Evolutionary conservation across 176 grass and related monocot species (phyloP), one percentile per base, ranked within the genome.

Genomic region (Pontederia paniculata): DNA sequence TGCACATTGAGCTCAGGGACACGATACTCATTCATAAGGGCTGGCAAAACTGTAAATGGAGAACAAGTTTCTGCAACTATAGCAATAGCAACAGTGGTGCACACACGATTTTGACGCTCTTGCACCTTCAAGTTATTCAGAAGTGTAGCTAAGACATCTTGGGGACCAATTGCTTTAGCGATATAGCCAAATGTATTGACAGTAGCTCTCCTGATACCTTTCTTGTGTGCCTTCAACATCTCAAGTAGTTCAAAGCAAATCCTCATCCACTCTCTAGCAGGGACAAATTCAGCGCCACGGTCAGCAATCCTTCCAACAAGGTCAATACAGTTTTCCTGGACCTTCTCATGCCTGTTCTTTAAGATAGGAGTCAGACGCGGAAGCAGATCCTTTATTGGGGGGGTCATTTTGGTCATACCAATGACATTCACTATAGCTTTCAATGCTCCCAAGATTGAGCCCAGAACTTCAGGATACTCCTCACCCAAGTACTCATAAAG

Each of bases 131-230:
- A 76, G 55, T 91, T 98, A 56, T 98, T 98, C 58, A 91, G 28
- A 50, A 98, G 76, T 55, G 93, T 98, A 31, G 93, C 83, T 43
- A 98, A 56, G 42, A 98, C 93, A 48, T 98, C 93, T 69, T 88
- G 93, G 13, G 93, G 86, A 20, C 93, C 83, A 23, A 98, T 98
- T 41, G 93, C 93, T 75, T 97, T 98, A 1, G 93, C 93, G 66
- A 98, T 91, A 76, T 98, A 98, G 58, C 86, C 93, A 81, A 98
- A 98, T 52, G 93, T 98, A 66, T 98, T 98, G 48, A 98, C 93
- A 50, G 93, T 91, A 10, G 86, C 93, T 75, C 86, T 90, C 44
- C 93, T 83, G 52, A 98, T 98, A 46, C 93, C 93, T 46, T 98
- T 88, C 72, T 98, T 98, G 66, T 91, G 93, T 56, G 93, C 93